These are phyloP conservation scores for Gossypium turneri DNA, from an alignment of 345 rosid species.

Conservation along the genomic window DNA sequence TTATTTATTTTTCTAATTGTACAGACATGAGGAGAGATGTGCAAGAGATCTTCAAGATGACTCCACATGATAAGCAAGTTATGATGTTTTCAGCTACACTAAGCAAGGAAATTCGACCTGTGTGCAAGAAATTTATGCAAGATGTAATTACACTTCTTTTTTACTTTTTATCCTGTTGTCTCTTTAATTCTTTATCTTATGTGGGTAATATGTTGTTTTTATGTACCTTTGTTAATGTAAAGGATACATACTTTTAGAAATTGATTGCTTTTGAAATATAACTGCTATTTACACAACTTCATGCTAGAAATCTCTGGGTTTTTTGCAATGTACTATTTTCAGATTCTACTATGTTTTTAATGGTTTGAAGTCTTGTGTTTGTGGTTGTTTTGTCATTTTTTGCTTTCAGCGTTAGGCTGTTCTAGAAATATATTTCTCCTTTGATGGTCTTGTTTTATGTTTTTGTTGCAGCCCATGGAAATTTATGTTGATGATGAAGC, in stretches of 20 bases:
- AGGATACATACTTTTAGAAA: neutral
- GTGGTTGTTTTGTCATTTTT: neutral
- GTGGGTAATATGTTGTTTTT: neutral
- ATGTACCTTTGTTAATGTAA: neutral
- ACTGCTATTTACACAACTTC: too few relatives aligned
- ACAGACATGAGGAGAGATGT: constrained; percentile 96
- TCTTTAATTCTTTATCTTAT: neutral
- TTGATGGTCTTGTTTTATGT: constrained; percentile 13
- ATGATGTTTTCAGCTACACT: constrained; percentile 99
- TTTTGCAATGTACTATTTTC: too few relatives aligned
- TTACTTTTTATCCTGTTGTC: neutral
- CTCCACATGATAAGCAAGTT: constrained; percentile 97
- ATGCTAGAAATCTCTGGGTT: too few relatives aligned
- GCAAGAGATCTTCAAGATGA: constrained; percentile 97
- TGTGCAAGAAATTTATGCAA: constrained; percentile 99
- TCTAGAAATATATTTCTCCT: constrained; percentile 25
- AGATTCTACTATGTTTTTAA: too few relatives aligned
- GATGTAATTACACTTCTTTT: constrained; percentile 54
- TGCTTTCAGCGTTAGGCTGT: neutral
- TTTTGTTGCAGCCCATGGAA: constrained; percentile 81
- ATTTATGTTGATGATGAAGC: constrained; percentile 97
- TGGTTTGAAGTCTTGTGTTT: neutral
- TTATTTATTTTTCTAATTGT: neutral
- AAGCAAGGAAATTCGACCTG: constrained; percentile 98
- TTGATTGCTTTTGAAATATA: neutral